Evolutionary conservation across 2,329 filamentous ascomycete genomes (phyloP), one percentile per base, ranked within the genome.

Genomic region (Cryphonectria nitschkei): DNA sequence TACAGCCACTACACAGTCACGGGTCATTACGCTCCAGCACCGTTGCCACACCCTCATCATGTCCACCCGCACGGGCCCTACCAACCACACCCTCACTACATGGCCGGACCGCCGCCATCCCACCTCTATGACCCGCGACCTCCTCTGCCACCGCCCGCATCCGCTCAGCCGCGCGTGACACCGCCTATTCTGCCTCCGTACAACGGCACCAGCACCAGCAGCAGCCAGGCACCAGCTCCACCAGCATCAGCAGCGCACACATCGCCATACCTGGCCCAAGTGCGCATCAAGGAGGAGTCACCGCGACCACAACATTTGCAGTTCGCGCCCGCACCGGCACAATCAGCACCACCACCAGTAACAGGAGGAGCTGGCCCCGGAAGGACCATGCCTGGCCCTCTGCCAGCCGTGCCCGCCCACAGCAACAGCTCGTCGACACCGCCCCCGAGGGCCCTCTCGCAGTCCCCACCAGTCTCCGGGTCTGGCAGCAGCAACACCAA

Each of bases 371-470:
- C 26, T 26, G 26, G 37, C 16, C 56, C 67, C 3, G 66, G 71
- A 9, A 52, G 81, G 68, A 81, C 81, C 71, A 77, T 81, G 14
- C 81, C 83, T 50, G 84, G 83, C 0, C 82, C 83, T 26, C 80
- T 87, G 3, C 71, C 71, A 9, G 56, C 83, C n/a, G 80, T 86
- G 3, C 62, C 69, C 11, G 65, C 63, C 19, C 65, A 65, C 56
- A 43, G 29, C 71, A n/a, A 19, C 46, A 50, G 3, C 46, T 50
- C 46, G 46, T 68, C 71, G 8, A 73, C 71, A 14, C 85, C 84
- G 52, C 84, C 85, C 0, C 82, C 79, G 34, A 77, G 85, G n/a
- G 78, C 82, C 3, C 76, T 83, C 65, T 87, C 85, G n/a, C 80
- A 81, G 14, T 87, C 84, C 54, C 86, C 86, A 4, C 83, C 84